A percentile compares a stretch with the other conserved stretches of the same genome.
These are phyloP conservation scores for Aspergillus nanangensis DNA, from an alignment of 495 filamentous ascomycete species.

Conservation along the genomic window DNA sequence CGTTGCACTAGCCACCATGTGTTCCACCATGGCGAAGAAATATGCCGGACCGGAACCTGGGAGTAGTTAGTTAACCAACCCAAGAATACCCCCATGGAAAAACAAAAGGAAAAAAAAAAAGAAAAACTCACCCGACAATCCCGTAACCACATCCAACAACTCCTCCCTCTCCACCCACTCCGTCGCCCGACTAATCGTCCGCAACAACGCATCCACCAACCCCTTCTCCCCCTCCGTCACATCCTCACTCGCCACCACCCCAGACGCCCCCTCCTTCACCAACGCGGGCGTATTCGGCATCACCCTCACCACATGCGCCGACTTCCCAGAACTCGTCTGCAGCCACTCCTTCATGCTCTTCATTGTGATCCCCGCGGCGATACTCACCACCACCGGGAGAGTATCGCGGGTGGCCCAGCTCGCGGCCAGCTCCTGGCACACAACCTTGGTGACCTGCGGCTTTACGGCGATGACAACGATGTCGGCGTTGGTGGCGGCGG, in stretches of 20 bases:
- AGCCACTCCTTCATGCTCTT: conserved; percentile 31
- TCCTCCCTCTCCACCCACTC: conserved; percentile 41
- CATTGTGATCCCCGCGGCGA: conserved; percentile 39
- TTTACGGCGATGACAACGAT: conserved; percentile 77
- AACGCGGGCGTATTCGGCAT: conserved; percentile 42
- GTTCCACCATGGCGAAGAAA: conserved; percentile 44
- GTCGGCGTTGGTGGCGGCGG: conserved; percentile 89
- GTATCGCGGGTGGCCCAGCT: conserved; percentile 72
- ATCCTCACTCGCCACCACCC: conserved; percentile 26
- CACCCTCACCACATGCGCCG: conserved; percentile 31
- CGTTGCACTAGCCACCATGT: conserved; percentile 34
- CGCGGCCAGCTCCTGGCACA: conserved; percentile 87
- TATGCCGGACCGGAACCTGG: conserved; percentile 40
- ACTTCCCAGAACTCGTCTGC: conserved; percentile 19
- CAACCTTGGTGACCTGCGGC: conserved; percentile 73
- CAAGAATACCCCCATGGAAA: background rate
- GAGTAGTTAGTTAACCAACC: background rate
- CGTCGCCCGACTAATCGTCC: conserved; percentile 33
- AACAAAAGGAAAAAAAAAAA: too few species aligned
- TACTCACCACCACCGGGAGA: conserved; percentile 40
- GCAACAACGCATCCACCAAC: conserved; percentile 28
- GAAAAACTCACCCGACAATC: conserved; percentile 31
- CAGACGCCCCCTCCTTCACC: conserved; percentile 33
- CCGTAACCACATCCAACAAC: conserved; percentile 37
- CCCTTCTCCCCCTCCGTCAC: conserved; percentile 30